Base-by-base conservation (phyloP, 352 stramenopile genomes). In the Phytopythium mirpurense region DNA sequence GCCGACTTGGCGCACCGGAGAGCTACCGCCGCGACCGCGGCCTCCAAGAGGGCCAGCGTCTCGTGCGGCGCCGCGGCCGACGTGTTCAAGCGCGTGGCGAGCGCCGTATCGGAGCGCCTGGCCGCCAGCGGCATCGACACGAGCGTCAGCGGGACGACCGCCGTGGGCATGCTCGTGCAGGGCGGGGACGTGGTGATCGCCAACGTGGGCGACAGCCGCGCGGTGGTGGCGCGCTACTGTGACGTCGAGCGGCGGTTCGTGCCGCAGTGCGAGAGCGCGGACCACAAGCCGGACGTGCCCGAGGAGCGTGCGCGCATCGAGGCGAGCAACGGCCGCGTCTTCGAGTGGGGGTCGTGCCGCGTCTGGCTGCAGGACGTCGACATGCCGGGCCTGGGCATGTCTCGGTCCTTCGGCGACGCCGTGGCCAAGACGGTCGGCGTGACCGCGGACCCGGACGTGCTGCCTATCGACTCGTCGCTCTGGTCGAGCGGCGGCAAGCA, bases 281-380 rank as follows among this genome's bases (percentile, higher is more conserved):
- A 95, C 58, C 83, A 95, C 62, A 95, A 95, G 37, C 85, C 85
- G 2, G 78, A 93, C 32, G 51, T 79, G 2, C 65, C 71, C 0
- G 73, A 84, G 15, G 83, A 95, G 57, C 61, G 73, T 9, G 60
- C 72, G 21, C 81, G 85, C 3, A 93, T 95, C 38, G 65, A 90
- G 40, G 61, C 56, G 3, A 74, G 65, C 29, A 86, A 89, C 45
- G 85, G 85, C 29, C 83, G 85, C 18, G 83, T 95, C 1, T 93
- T 92, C 48, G 83, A 88, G 54, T 92, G 72, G 75, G 85, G 77
- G 6, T 79, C 72, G 18, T 85, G 64, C 52, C 79, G 85, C 19
- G 85, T 94, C 14, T 95, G 85, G 85, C 70, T 95, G 16, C 69
- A 90, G 55, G 82, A 95, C 54, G 71, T 91, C 10, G 79, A 91